Evolutionary conservation across 2,329 filamentous ascomycete genomes (phyloP), one percentile per base, ranked within the genome.

Genomic region (Penicillium sp.): DNA sequence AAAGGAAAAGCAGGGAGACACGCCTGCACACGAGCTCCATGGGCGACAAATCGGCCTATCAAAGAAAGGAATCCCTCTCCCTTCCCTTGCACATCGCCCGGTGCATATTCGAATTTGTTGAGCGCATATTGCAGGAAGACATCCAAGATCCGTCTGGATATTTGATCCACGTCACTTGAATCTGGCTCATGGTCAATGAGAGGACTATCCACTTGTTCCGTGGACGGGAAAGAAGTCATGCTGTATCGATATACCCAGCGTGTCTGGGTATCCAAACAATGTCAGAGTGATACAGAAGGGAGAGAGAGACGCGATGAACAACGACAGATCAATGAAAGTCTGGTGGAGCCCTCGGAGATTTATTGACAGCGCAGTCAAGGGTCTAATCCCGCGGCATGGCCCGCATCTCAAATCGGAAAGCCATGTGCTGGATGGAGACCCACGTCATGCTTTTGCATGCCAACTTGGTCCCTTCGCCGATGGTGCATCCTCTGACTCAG

Each of bases 1-100:
- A 86, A 87, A 0, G 86, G 85, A 47, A 87, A 88, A 0, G 84
- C 84, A 0, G 85, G 85, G 0, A 87, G 77, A 51, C 54, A 54
- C 42, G 51, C 51, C 20, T 59, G 51, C 20, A 59, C 43, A 17
- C 51, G 43, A 6, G 42, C 43, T 11, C 51, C 51, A 14, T 59
- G 34, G 38, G 22, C n/a, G 28, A 59, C 57, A 55, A 45, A 59
- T 42, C 31, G 42, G 43, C 34, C 38, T 37, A 59, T 59, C 42
- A 59, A 28, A 50, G 57, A 43, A 50, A 58, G 56, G n/a, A 58
- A 58, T 3, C 42, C 56, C 8, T 54, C 42, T 45, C 41, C 25
- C n/a, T 31, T 49, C 5, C 43, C 43, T 8, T 54, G n/a, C 20
- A 58, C 8, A 50, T 58, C 34, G 35, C 37, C 37, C 20, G 31